Base-by-base conservation (phyloP, 1,284 basidiomycete genomes). In the Volvariella volvacea region DNA sequence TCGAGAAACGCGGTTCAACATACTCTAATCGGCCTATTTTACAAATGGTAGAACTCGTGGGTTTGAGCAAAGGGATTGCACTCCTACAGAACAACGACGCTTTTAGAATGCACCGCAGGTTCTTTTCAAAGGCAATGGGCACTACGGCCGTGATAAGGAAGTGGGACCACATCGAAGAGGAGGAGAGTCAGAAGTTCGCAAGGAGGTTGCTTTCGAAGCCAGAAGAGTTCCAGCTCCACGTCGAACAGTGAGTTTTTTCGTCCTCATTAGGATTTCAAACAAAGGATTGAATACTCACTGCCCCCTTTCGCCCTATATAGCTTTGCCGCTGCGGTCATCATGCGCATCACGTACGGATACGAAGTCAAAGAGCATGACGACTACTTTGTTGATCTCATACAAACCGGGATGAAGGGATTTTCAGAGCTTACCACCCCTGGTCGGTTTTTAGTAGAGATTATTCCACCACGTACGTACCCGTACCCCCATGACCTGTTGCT, bases 61-160 rank as follows among this genome's bases (percentile, higher is more conserved):
- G 66, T 0, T 67, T 62, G 62, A 63, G 62, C 41, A 55, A 65
- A 30, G 55, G 54, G 0, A 53, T 66, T 25, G 56, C 54, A 16
- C 54, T 66, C 14, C 2, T 64, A 15, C 60, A 52, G 14, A 77
- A 76, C 52, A 74, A 28, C 20, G 73, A 36, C 63, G 68, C 22
- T 19, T 67, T 76, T 53, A 68, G 73, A 22, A 68, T 64, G 44
- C 72, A 71, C 51, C 73, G 78, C 46, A 70, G 67, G 45, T 58
- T 28, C 70, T 79, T 50, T 70, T 72, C 43, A 67, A 66, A 31
- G 55, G 68, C 7, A 61, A 68, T 37, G 67, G 67, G 1, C 66
- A 55, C 14, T 49, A 52, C 6, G 45, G 46, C 28, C 16, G 53
- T 57, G 14, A 63, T 66, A 56, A 54, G 53, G 3, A 49, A 54